These are phyloP conservation scores for Zygotorulaspora sp. DNA, from an alignment of 805 yeast genomes.

Conservation along the genomic window DNA sequence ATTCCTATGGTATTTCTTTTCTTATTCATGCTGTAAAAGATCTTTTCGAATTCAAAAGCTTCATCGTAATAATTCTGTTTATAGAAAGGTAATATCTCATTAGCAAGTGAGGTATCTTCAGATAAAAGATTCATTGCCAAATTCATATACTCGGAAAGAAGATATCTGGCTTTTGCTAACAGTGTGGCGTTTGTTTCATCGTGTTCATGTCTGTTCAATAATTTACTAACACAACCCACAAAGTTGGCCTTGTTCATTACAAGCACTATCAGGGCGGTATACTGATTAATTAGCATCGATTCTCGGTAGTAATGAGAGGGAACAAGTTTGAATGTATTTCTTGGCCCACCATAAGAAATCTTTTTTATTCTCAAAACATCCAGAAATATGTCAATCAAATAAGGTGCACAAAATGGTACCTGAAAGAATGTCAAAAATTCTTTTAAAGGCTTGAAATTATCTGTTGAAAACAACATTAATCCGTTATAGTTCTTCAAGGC, in stretches of 20 bases:
- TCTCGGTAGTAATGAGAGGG: conserved; percentile 41
- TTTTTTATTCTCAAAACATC: conserved; percentile 60
- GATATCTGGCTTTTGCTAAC: conserved; percentile 54
- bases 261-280: conserved; percentile 54
- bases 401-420: conserved; percentile 52
- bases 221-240: conserved; percentile 40
- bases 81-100: conserved; percentile 7
- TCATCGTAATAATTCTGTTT: conserved; percentile 17
- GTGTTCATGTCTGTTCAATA: conserved; percentile 13
- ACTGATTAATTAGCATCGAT: conserved; percentile 51
- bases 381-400: conserved; percentile 64
- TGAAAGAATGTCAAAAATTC: conserved; percentile 61
- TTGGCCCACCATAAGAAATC: conserved; percentile 42
- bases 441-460: conserved; percentile 50
- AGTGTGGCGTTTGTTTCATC: conserved; percentile 42
- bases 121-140: conserved; percentile 56
- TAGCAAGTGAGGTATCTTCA: conserved; percentile 16
- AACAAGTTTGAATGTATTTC: conserved; percentile 13
- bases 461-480: conserved; percentile 54
- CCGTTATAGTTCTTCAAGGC: conserved; percentile 77
- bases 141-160: conserved; percentile 58
- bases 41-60: conserved; percentile 45
- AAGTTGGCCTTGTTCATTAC: conserved; percentile 56
- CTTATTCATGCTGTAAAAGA: conserved; percentile 38
- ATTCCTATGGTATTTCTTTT: conserved; percentile 38